These are phyloP conservation scores for Aspergillus aculeatus DNA, from an alignment of 2,329 filamentous ascomycete genomes.

Conservation along the genomic window DNA sequence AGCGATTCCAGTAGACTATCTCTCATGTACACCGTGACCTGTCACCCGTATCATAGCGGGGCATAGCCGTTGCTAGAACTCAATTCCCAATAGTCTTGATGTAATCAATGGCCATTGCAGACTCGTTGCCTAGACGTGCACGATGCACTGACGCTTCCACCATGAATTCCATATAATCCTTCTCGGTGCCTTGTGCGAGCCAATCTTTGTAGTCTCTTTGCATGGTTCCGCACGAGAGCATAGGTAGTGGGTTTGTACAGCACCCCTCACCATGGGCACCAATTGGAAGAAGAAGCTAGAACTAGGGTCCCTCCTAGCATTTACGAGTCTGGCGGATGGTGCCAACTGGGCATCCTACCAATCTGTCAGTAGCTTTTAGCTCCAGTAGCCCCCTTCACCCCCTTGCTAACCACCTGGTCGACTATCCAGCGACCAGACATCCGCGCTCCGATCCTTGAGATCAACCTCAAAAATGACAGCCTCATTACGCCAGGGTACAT, in stretches of 20 bases:
- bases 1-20: no score
- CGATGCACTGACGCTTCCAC: background rate
- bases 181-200: background rate
- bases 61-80: background rate
- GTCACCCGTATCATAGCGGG: background rate
- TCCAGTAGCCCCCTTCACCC: background rate
- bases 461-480: slow-evolving; percentile 5
- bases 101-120: background rate
- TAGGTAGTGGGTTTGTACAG: background rate
- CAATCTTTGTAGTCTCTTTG: background rate
- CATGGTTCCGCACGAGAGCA: background rate
- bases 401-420: background rate
- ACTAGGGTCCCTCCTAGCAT: background rate
- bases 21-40: no score
- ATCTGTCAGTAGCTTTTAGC: background rate
- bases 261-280: background rate
- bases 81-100: background rate
- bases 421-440: background rate
- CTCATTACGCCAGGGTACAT: slow-evolving; percentile 36
- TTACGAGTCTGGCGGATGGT: background rate
- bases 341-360: background rate
- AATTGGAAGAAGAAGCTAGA: background rate
- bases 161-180: background rate
- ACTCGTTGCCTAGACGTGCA: background rate
- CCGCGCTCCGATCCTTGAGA: background rate